Evolutionary conservation across 2,329 filamentous ascomycete genomes (phyloP).

Genomic region (Fusarium marasasianum): DNA sequence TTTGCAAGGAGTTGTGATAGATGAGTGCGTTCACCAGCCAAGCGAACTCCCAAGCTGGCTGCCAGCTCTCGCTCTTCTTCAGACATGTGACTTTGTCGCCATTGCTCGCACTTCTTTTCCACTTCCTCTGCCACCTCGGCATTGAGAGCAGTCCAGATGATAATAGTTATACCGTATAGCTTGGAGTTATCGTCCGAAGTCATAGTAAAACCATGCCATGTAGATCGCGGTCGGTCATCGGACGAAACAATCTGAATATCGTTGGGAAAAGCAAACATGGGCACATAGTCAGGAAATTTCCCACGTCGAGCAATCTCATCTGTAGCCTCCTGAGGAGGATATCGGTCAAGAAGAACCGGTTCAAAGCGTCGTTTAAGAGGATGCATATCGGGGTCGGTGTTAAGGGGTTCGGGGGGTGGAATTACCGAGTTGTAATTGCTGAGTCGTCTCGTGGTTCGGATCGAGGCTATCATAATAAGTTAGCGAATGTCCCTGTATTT

Average conservation of each 20-base stretch:
- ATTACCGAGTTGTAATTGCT: conserved; percentile 99
- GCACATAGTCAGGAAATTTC: conserved; percentile 94
- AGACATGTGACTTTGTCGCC: conserved; percentile 88
- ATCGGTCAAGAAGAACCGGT: conserved; percentile 93
- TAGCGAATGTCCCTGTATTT: conserved; percentile 36
- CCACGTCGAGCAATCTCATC: conserved; percentile 85
- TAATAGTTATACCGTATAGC: conserved; percentile 89
- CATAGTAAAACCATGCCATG: conserved; percentile 99
- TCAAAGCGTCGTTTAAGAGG: conserved; percentile 94
- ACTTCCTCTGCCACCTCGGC: conserved; percentile 83
- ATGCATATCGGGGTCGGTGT: conserved; percentile 92
- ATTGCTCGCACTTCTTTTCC: conserved; percentile 83
- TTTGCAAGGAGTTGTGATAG: conserved; percentile 87
- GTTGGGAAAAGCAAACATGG: conserved; percentile 99
- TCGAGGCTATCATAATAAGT: conserved; percentile 57
- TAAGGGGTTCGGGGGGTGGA: conserved; percentile 88
- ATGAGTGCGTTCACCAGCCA: conserved; percentile 88
- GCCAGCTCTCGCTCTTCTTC: conserved; percentile 91
- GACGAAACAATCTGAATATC: conserved; percentile 97
- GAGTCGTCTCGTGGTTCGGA: conserved; percentile 84
- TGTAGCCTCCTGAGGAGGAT: conserved; percentile 82
- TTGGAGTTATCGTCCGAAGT: conserved; percentile 92
- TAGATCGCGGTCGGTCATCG: conserved; percentile 92
- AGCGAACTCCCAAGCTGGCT: conserved; percentile 86
- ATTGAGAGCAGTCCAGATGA: conserved; percentile 90